Evolutionary conservation across 1,284 basidiomycete species (phyloP), one percentile per base, ranked within the genome.

Genomic region (Sphagnurus paluster): DNA sequence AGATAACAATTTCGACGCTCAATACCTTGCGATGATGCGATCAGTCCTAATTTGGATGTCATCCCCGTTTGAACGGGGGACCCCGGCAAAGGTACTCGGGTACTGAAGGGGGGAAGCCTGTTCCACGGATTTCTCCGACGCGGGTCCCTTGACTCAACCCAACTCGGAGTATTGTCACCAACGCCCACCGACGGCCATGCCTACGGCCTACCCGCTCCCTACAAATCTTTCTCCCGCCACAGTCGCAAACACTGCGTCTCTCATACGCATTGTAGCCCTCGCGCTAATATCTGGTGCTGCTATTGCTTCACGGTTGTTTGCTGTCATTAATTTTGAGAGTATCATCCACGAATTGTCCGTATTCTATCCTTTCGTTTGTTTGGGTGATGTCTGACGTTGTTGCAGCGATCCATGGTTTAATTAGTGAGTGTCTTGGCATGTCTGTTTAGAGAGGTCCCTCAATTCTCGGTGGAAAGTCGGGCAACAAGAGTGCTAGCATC

Each of bases 331-430:
- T 56, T 97, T 98, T 66, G 97, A 99, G 75, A 94, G 91, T 79
- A 94, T 99, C 62, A 98, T 98, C 60, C 96, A 98, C 71, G 96
- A 99, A 77, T 98, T 98, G 92, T 93, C 55, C 57, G 91, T 81
- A 1, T 30, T 44, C 10, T 42, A 17, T n/a, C 8, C 25, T 14
- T 42, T 33, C 42, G 32, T 26, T 21, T 32, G 6, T 8, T 24
- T 48, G 28, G 34, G 24, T 40, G 49, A 55, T 41, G 55, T 42
- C 29, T 44, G 38, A 41, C 54, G 17, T 20, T 38, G 16, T 49
- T 46, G 32, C 60, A 94, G 92, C 64, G 93, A 98, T 66, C 95
- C 95, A 55, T 98, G 95, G 95, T 98, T 97, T 69, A 95, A 95
- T 68, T 95, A 88, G 91, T 93, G 65, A 70, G 90, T 80, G 34